Conservation (phyloP, 2,329 filamentous ascomycete genomes). For the Cladosporium cucumerinum region DNA sequence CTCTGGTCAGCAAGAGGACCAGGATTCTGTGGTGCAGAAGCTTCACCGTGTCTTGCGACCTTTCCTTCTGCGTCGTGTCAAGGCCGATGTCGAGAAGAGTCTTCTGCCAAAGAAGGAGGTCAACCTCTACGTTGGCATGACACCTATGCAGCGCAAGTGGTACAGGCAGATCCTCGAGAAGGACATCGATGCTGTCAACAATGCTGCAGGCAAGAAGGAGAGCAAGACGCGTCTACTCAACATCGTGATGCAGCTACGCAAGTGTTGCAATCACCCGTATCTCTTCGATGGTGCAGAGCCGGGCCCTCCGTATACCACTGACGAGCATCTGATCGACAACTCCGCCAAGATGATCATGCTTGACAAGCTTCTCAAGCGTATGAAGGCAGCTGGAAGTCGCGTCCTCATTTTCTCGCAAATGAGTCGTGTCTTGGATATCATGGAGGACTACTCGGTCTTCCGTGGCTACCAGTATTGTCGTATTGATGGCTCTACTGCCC, state of each 20-base stretch:
- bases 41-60: constrained; percentile 88
- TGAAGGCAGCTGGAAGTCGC: constrained; percentile 82
- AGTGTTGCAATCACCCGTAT: constrained; percentile 98
- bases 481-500: constrained; percentile 93
- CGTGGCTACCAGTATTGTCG: constrained; percentile 92
- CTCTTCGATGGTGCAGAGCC: constrained; percentile 97
- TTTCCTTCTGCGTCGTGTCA: constrained; percentile 92
- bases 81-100: constrained; percentile 97
- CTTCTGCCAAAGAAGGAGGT: constrained; percentile 95
- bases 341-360: constrained; percentile 97
- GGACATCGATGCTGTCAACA: constrained; percentile 97
- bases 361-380: constrained; percentile 80
- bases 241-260: constrained; percentile 98
- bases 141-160: constrained; percentile 98
- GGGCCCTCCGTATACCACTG: constrained; percentile 94
- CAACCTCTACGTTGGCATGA: constrained; percentile 97
- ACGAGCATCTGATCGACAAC: constrained; percentile 91
- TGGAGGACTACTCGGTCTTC: constrained; percentile 98
- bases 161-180: constrained; percentile 99
- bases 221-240: constrained; percentile 96
- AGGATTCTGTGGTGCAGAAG: constrained; percentile 94
- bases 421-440: constrained; percentile 93
- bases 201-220: constrained; percentile 91
- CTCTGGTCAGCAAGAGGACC: constrained; percentile 81
- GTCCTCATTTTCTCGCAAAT: constrained; percentile 99